phyloP scores from a whole-genome alignment of 2,329 filamentous ascomycete species.

The Colletotrichum sp. region DNA sequence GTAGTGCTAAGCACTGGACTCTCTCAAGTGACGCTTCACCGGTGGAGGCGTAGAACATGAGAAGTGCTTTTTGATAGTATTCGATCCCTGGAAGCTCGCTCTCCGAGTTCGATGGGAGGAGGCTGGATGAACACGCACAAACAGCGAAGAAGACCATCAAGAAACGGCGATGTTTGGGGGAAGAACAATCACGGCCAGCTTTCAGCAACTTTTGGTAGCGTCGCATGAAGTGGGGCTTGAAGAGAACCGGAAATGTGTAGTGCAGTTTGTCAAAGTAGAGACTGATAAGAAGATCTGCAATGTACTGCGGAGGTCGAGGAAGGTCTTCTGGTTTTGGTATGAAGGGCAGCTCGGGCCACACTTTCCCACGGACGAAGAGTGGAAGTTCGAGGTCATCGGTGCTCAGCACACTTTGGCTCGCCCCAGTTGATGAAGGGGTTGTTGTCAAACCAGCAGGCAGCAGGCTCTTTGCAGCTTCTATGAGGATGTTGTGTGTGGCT shows the following conservation, averaged over 20 bases:
- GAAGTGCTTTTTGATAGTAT: conserved; percentile 27
- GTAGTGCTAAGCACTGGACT: conserved; percentile 31
- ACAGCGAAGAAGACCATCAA: conserved; percentile 33
- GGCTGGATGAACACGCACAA: conserved; percentile 31
- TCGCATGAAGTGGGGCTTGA: conserved; percentile 29
- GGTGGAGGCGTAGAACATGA: conserved; percentile 27
- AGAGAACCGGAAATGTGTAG: conserved; percentile 31
- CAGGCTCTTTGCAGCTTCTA: conserved; percentile 30
- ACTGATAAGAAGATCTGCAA: conserved; percentile 29
- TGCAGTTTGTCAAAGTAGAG: conserved; percentile 33
- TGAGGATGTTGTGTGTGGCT: conserved; percentile 28
- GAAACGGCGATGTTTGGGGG: conserved; percentile 23
- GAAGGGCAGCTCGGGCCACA: conserved; percentile 30
- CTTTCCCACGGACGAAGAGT: conserved; percentile 28
- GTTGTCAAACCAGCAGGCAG: conserved; percentile 3
- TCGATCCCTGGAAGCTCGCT: conserved; percentile 23
- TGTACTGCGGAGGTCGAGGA: conserved; percentile 28
- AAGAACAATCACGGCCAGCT: background rate
- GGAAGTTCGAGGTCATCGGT: conserved; percentile 26
- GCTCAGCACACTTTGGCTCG: background rate
- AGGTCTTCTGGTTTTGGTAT: conserved; percentile 29
- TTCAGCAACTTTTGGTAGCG: conserved; percentile 23
- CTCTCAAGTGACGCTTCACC: conserved; percentile 31
- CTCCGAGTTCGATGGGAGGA: conserved; percentile 22
- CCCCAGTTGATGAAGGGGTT: background rate